A percentile compares a stretch with the other conserved stretches of the same genome.
These are phyloP conservation scores for Lasiodiplodia sp. DNA, from an alignment of 2,329 filamentous ascomycete genomes.

Conservation along the genomic window DNA sequence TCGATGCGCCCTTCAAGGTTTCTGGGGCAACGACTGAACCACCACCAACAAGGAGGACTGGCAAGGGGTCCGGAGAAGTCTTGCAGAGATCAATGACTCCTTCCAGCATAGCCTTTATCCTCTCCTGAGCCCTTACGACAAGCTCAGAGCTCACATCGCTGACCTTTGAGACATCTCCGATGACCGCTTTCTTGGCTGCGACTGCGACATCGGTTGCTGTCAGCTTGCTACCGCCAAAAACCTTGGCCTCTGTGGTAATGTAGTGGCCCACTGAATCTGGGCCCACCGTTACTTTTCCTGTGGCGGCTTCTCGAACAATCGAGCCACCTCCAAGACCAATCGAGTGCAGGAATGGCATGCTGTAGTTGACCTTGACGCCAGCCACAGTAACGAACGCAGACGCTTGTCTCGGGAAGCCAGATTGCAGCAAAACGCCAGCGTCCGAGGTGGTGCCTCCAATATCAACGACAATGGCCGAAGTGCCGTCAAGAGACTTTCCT, in stretches of 20 bases:
- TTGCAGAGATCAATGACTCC: slow-evolving; percentile 68
- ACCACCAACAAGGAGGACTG: slow-evolving; percentile 69
- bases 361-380: slow-evolving; percentile 66
- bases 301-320: slow-evolving; percentile 53
- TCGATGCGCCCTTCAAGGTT: slow-evolving; percentile 63
- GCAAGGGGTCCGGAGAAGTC: slow-evolving; percentile 65
- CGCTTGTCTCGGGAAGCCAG: slow-evolving; percentile 69
- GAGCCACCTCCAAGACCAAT: slow-evolving; percentile 68
- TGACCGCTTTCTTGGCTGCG: slow-evolving; percentile 47
- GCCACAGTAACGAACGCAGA: slow-evolving; percentile 68
- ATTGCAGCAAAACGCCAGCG: slow-evolving; percentile 66
- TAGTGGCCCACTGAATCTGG: slow-evolving; percentile 70
- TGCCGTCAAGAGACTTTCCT: slow-evolving; percentile 34
- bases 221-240: slow-evolving; percentile 64
- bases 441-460: slow-evolving; percentile 73
- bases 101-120: slow-evolving; percentile 62
- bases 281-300: slow-evolving; percentile 57
- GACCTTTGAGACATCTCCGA: slow-evolving; percentile 54
- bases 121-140: slow-evolving; percentile 37
- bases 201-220: slow-evolving; percentile 66
- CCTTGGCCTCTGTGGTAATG: slow-evolving; percentile 60
- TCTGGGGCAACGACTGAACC: slow-evolving; percentile 67
- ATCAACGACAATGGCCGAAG: slow-evolving; percentile 61
- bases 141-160: slow-evolving; percentile 39
- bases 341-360: slow-evolving; percentile 32